A percentile compares a stretch with the other conserved stretches of the same genome.
These are phyloP conservation scores for Encephalitozoon romaleae DNA, from an alignment of 371 early-diverging fungal species.

Conservation along the genomic window DNA sequence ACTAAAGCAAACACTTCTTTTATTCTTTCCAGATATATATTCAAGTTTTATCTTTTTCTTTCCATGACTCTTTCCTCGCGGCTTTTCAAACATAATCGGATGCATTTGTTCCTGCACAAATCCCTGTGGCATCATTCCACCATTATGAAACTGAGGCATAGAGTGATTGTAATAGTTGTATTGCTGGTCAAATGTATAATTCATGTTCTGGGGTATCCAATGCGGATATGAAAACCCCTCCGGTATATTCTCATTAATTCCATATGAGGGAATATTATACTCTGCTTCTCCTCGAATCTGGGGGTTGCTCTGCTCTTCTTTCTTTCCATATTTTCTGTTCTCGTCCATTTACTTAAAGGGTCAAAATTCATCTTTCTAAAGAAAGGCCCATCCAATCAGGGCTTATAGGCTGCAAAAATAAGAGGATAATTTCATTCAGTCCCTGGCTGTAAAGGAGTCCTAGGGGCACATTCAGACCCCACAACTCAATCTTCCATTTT, in stretches of 20 bases:
- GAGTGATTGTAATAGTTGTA: constrained; percentile 2
- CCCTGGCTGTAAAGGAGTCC: neutral
- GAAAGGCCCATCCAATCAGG: neutral
- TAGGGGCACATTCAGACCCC: neutral
- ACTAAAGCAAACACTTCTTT: constrained; percentile 87
- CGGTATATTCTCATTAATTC: constrained; percentile 8
- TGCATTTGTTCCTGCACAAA: neutral
- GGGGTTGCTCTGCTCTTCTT: neutral
- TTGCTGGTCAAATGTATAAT: constrained; percentile 2
- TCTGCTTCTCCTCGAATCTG: neutral
- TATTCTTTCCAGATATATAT: constrained; percentile 82
- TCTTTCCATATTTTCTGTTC: neutral
- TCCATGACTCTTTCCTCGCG: constrained; percentile 54
- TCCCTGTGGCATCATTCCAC: neutral
- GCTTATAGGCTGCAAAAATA: neutral
- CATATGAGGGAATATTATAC: neutral
- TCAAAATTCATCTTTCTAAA: constrained; percentile 14
- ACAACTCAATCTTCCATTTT: neutral
- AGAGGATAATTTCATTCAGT: neutral
- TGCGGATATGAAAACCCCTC: neutral
- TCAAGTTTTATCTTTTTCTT: constrained; percentile 83
- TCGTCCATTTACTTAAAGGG: constrained; percentile 18
- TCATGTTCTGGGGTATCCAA: constrained; percentile 10
- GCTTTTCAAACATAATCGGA: constrained; percentile 9
- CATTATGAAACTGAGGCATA: neutral